Conservation (phyloP, 2,329 filamentous ascomycete species). For the Aureobasidium vineae region DNA sequence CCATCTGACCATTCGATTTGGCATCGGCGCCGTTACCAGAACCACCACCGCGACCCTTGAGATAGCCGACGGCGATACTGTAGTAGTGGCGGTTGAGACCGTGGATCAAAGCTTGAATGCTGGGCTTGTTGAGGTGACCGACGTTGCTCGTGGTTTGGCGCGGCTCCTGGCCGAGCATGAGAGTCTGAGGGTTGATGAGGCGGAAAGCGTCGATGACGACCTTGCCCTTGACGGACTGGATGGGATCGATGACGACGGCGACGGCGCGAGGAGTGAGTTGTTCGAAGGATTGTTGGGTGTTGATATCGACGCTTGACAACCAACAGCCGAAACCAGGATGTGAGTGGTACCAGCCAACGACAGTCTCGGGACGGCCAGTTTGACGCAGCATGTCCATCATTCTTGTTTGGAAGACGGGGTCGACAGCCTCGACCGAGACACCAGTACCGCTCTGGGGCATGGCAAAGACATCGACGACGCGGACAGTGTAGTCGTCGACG, state of each 20-base stretch:
- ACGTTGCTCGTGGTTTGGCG: slow-evolving; percentile 97
- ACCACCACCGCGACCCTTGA: slow-evolving; percentile 57
- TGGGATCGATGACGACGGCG: slow-evolving; percentile 96
- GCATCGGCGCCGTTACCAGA: slow-evolving; percentile 15
- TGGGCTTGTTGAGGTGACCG: slow-evolving; percentile 97
- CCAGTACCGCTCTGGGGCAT: slow-evolving; percentile 99
- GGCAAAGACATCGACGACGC: slow-evolving; percentile 97
- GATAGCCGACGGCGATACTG: slow-evolving; percentile 96
- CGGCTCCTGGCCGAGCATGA: slow-evolving; percentile 97
- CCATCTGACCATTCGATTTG: slow-evolving; percentile 22
- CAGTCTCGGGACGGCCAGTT: slow-evolving; percentile 92
- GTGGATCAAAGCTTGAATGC: slow-evolving; percentile 98
- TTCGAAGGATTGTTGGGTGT: slow-evolving; percentile 99
- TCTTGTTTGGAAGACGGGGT: slow-evolving; percentile 98
- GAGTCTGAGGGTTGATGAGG: slow-evolving; percentile 93
- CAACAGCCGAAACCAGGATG: slow-evolving; percentile 99
- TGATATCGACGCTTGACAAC: slow-evolving; percentile 98
- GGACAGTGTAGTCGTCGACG: slow-evolving; percentile 97
- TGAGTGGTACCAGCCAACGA: slow-evolving; percentile 99
- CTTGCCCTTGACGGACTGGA: slow-evolving; percentile 99
- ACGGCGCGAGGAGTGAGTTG: slow-evolving; percentile 95
- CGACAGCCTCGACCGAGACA: slow-evolving; percentile 96
- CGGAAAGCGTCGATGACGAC: slow-evolving; percentile 99
- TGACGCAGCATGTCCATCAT: slow-evolving; percentile 99
- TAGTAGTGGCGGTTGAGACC: slow-evolving; percentile 99